These are phyloP conservation scores for Botrytis tulipae DNA, from an alignment of 2,329 filamentous ascomycete species.

Conservation along the genomic window DNA sequence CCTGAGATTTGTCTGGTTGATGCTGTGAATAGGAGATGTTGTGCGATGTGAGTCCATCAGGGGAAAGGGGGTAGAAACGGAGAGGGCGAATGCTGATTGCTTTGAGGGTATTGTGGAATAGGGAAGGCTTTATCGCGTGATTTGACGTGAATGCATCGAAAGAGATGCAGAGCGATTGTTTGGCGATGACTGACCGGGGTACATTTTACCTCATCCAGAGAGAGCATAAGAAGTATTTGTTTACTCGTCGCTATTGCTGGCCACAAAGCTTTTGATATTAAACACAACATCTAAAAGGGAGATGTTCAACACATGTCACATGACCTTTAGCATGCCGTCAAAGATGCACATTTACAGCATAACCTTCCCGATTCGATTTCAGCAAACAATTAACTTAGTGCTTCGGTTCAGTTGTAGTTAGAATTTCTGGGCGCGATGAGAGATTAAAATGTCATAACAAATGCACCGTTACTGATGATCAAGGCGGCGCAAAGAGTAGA, in stretches of 20 bases:
- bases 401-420: too few relatives aligned
- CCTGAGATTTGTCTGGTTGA: background rate
- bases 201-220: background rate
- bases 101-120: background rate
- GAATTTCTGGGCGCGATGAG: background rate
- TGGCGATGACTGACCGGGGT: background rate
- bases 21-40: slow-evolving; percentile 3
- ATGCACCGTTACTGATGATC: background rate
- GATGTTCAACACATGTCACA: background rate
- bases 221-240: background rate
- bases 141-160: background rate
- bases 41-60: background rate
- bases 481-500: background rate
- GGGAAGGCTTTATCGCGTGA: background rate
- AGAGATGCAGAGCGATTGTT: background rate
- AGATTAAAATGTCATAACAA: background rate
- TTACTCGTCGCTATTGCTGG: background rate
- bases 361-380: background rate
- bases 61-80: background rate
- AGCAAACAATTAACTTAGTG: background rate
- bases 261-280: background rate
- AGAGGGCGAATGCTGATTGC: background rate
- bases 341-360: background rate
- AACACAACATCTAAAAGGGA: background rate
- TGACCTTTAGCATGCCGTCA: background rate